Conservation (phyloP, 208 protist genomes). For the Vickermania ingenoplastis region DNA sequence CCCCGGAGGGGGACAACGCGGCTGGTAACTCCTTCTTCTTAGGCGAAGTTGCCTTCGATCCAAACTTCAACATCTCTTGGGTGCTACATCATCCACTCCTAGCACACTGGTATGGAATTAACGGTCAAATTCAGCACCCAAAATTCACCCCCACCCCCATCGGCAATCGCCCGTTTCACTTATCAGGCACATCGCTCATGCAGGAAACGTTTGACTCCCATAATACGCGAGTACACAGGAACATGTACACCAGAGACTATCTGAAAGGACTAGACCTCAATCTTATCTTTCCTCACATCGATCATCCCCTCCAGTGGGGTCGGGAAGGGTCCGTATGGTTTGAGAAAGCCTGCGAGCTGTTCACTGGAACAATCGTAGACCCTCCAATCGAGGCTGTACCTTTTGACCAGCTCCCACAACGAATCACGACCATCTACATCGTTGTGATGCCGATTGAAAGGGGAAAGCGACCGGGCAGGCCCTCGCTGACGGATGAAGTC, state of each 20-base stretch:
- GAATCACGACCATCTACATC: background rate
- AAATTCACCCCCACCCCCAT: background rate
- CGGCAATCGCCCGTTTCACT: background rate
- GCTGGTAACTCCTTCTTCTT: background rate
- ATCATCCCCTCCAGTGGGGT: background rate
- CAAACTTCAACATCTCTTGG: background rate
- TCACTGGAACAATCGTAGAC: background rate
- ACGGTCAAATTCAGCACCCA: background rate
- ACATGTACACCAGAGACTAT: background rate
- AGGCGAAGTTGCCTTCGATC: background rate
- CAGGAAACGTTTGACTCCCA: background rate
- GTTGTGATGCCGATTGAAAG: background rate
- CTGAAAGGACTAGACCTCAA: background rate
- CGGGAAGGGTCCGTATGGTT: background rate
- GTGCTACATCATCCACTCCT: background rate
- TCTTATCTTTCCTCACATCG: background rate
- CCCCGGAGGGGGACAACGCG: background rate
- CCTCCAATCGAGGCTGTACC: background rate
- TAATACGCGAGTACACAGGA: background rate
- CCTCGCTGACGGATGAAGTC: background rate
- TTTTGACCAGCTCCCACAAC: background rate
- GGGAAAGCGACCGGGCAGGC: too few species aligned
- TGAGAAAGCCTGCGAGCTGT: background rate
- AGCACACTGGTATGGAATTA: background rate
- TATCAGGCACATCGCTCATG: background rate